Conservation (phyloP, 495 filamentous ascomycete genomes). For the Penicillium desertorum region DNA sequence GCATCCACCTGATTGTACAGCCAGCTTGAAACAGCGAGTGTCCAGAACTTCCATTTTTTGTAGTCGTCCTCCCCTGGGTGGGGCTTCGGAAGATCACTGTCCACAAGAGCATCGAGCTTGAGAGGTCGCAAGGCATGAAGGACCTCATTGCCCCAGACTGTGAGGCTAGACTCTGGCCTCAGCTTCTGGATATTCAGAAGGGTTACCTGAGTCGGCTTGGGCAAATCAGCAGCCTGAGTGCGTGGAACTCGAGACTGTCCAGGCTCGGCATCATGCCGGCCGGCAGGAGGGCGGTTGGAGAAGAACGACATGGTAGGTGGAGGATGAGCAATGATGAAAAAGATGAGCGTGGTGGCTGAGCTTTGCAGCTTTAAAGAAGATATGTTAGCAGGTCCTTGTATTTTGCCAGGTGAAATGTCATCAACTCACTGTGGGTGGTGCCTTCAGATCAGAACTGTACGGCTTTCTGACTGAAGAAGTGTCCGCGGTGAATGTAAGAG, state of each 20-base stretch:
- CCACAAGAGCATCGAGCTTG: not conserved
- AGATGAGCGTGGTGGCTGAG: not conserved
- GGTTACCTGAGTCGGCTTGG: not conserved
- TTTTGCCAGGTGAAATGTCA: not conserved
- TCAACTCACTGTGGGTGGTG: not conserved
- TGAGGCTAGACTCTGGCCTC: not conserved
- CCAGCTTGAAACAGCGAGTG: not conserved
- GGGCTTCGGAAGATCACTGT: not conserved
- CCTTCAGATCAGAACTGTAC: not conserved
- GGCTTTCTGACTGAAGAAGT: not conserved
- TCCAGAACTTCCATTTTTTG: conserved; percentile 4
- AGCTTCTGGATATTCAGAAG: conserved; percentile 10
- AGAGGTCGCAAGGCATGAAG: not conserved
- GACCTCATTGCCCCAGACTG: conserved; percentile 2
- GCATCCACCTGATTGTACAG: conserved; percentile 3
- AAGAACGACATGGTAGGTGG: not conserved
- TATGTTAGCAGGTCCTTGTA: not conserved
- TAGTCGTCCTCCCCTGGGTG: not conserved
- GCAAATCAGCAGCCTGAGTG: not conserved
- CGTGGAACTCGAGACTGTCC: not conserved
- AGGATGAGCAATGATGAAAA: not conserved
- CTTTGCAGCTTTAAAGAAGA: not conserved
- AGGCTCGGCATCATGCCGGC: not conserved
- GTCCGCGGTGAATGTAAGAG: not conserved
- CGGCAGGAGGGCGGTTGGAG: not conserved